phyloP scores from a whole-genome alignment of 2,329 filamentous ascomycete species.

The Claviceps capensis region DNA sequence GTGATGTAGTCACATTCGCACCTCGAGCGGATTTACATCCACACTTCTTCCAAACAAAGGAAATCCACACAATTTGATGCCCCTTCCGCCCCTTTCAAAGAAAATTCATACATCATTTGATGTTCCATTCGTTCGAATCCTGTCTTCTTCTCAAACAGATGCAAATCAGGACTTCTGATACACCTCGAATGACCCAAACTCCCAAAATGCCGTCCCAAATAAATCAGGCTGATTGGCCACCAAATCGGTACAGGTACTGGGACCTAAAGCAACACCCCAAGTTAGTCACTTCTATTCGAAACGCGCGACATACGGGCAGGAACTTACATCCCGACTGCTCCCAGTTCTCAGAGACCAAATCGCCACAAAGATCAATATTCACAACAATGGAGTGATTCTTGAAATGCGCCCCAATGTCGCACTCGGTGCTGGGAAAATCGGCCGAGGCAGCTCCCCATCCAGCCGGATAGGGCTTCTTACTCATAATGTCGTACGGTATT shows the following conservation, averaged over 20 bases:
- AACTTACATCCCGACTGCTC: conserved; percentile 29
- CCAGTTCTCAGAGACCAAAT: conserved; percentile 35
- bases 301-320: too few relatives aligned
- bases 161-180: conserved; percentile 23
- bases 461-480: conserved; percentile 41
- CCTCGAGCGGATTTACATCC: too few relatives aligned
- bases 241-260: conserved; percentile 41
- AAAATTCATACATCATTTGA: too few relatives aligned
- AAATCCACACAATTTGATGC: too few relatives aligned
- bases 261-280: conserved; percentile 20
- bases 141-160: too few relatives aligned
- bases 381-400: conserved; percentile 51
- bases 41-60: too few relatives aligned
- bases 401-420: conserved; percentile 46
- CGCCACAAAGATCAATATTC: conserved; percentile 53
- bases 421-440: conserved; percentile 51
- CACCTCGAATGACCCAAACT: conserved; percentile 46
- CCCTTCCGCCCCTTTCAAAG: too few relatives aligned
- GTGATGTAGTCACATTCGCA: too few relatives aligned
- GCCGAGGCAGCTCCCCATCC: conserved; percentile 48
- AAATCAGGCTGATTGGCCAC: conserved; percentile 42
- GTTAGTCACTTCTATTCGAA: too few relatives aligned
- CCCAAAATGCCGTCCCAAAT: conserved; percentile 51
- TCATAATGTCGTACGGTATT: conserved; percentile 38
- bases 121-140: too few relatives aligned